Conservation (phyloP, 2,329 filamentous ascomycete genomes). For the Diplodia sapinea region DNA sequence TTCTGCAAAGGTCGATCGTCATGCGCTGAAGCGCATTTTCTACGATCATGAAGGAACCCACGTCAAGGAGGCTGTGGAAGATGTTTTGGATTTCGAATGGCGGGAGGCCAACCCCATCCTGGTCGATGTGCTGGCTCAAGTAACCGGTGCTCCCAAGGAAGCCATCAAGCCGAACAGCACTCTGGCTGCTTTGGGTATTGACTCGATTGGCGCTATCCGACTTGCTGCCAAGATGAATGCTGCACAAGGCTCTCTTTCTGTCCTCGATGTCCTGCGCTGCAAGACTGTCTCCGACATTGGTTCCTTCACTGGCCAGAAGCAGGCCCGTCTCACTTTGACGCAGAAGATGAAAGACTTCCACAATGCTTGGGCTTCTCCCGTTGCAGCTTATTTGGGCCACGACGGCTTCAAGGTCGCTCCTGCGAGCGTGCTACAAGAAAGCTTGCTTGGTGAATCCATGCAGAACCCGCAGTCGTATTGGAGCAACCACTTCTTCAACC, state of each 20-base stretch:
- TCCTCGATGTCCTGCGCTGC: slow-evolving; percentile 42
- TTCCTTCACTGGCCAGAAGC: slow-evolving; percentile 15
- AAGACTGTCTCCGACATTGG: slow-evolving; percentile 39
- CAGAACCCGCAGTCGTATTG: slow-evolving; percentile 47
- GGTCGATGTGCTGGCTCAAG: slow-evolving; percentile 59
- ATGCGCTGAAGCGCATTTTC: slow-evolving; percentile 34
- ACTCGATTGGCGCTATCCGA: slow-evolving; percentile 81
- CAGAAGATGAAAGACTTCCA: slow-evolving; percentile 21
- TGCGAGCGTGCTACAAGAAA: slow-evolving; percentile 24
- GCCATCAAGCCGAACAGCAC: slow-evolving; percentile 74
- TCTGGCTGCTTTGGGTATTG: slow-evolving; percentile 66
- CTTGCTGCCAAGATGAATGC: slow-evolving; percentile 60
- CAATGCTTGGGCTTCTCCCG: slow-evolving; percentile 8
- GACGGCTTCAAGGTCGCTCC: slow-evolving; percentile 13
- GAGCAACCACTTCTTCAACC: slow-evolving; percentile 48
- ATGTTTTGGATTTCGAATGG: slow-evolving; percentile 46
- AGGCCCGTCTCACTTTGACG: neutral
- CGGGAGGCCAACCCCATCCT: slow-evolving; percentile 57
- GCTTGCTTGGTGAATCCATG: slow-evolving; percentile 49
- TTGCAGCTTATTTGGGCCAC: slow-evolving; percentile 5
- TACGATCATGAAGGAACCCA: slow-evolving; percentile 28
- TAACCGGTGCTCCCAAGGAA: slow-evolving; percentile 59
- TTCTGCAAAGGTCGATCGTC: slow-evolving; percentile 39
- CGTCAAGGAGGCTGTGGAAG: slow-evolving; percentile 16
- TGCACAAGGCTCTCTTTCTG: slow-evolving; percentile 40